phyloP scores from a whole-genome alignment of 164 flowering plant genomes.

The Taxillus chinensis region DNA sequence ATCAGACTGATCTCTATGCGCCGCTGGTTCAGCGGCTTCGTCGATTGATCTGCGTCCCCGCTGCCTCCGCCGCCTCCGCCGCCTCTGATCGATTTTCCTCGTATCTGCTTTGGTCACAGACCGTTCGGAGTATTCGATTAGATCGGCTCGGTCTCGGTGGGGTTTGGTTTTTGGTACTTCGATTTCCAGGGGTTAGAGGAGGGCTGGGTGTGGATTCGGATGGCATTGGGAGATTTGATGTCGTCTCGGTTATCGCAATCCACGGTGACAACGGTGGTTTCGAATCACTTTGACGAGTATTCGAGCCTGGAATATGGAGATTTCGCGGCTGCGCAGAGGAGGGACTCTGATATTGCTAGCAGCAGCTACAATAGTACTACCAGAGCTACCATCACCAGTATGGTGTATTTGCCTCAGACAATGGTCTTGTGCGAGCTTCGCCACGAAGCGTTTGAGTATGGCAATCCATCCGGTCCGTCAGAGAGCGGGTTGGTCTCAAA shows the following conservation, averaged over 20 bases:
- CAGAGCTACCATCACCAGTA: slow-evolving; percentile 32
- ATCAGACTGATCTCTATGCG: slow-evolving; percentile 51
- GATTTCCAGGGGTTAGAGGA: not conserved
- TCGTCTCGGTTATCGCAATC: slow-evolving; percentile 70
- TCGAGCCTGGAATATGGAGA: slow-evolving; percentile 28
- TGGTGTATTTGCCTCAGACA: slow-evolving; percentile 79
- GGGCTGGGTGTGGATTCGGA: slow-evolving; percentile 29
- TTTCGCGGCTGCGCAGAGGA: slow-evolving; percentile 17
- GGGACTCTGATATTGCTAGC: slow-evolving; percentile 47
- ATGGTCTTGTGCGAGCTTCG: slow-evolving; percentile 67
- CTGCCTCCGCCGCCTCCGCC: not conserved
- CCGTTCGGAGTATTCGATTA: no score
- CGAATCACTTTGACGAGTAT: slow-evolving; percentile 53
- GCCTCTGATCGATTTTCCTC: slow-evolving; percentile 4
- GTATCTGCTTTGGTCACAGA: slow-evolving; percentile 1
- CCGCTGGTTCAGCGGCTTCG: slow-evolving; percentile 82
- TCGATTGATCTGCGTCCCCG: slow-evolving; percentile 32
- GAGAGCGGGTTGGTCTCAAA: slow-evolving; percentile 77
- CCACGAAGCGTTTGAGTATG: slow-evolving; percentile 72
- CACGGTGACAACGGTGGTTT: slow-evolving; percentile 29
- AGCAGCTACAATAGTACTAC: slow-evolving; percentile 34
- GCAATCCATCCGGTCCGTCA: slow-evolving; percentile 51
- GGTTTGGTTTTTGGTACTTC: no score
- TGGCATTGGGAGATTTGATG: slow-evolving; percentile 99
- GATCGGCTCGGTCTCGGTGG: no score